Evolutionary conservation across 2,329 filamentous ascomycete genomes (phyloP).

Genomic region (Botryosphaeria agaves): DNA sequence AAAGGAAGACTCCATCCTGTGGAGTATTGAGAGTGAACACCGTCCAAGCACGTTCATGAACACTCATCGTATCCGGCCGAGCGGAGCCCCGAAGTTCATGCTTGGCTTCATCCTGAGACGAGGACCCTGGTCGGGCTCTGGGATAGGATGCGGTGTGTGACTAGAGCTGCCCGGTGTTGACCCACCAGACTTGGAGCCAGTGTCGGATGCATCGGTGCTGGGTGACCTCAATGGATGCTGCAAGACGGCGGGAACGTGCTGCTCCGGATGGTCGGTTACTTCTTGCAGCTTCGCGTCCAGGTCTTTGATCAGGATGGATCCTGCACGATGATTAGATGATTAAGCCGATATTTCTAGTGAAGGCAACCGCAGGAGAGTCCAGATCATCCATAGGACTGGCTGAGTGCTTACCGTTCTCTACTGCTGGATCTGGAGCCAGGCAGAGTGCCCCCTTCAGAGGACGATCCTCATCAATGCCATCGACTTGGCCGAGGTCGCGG

Average conservation of each 20-base stretch:
- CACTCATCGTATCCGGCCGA: not conserved
- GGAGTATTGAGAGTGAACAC: not conserved
- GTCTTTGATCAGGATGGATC: not conserved
- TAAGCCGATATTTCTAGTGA: no score
- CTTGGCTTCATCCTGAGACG: not conserved
- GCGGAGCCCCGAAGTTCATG: not conserved
- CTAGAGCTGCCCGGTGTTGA: not conserved
- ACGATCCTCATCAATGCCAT: not conserved
- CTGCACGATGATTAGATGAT: not conserved
- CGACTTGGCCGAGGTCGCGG: not conserved
- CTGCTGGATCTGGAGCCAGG: not conserved
- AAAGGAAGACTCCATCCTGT: not conserved
- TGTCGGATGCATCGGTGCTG: not conserved
- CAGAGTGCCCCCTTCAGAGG: not conserved
- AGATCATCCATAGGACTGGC: not conserved
- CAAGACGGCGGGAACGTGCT: not conserved
- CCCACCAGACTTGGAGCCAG: not conserved
- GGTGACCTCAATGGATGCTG: not conserved
- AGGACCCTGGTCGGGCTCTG: not conserved
- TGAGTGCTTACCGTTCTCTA: not conserved
- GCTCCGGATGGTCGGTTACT: not conserved
- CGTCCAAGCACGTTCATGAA: not conserved
- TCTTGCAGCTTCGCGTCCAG: not conserved
- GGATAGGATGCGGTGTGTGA: not conserved
- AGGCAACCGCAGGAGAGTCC: not conserved